Conservation (phyloP, 2,329 filamentous ascomycete genomes). For the Cercospora sp. region DNA sequence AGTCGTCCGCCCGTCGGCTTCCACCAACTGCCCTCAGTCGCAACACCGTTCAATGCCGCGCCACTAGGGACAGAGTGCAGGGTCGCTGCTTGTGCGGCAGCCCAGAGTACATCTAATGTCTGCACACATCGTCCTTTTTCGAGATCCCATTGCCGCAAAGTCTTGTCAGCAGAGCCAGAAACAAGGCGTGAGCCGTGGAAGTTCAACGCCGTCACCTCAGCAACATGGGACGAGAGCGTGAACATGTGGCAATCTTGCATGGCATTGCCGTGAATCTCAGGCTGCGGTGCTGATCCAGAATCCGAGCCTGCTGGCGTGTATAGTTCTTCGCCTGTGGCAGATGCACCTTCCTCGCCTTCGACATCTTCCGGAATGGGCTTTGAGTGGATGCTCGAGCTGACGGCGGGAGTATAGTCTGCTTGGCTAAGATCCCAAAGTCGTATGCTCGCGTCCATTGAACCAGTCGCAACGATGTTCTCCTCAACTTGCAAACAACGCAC, state of each 20-base stretch:
- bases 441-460: slow-evolving; percentile 92
- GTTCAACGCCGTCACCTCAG: slow-evolving; percentile 90
- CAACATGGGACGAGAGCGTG: slow-evolving; percentile 84
- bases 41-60: slow-evolving; percentile 17
- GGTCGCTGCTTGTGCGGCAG: slow-evolving; percentile 75
- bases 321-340: slow-evolving; percentile 30
- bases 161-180: slow-evolving; percentile 96
- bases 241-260: slow-evolving; percentile 90
- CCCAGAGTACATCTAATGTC: slow-evolving; percentile 97
- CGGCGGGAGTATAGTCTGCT: slow-evolving; percentile 73
- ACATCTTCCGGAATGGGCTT: slow-evolving; percentile 43
- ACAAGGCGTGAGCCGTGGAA: slow-evolving; percentile 87
- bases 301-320: slow-evolving; percentile 33
- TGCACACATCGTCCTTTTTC: slow-evolving; percentile 97
- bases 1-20: slow-evolving; percentile 62
- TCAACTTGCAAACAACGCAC: slow-evolving; percentile 91
- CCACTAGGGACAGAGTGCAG: slow-evolving; percentile 49
- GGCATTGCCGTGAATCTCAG: slow-evolving; percentile 67
- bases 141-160: slow-evolving; percentile 94
- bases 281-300: slow-evolving; percentile 37
- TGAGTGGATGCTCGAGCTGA: slow-evolving; percentile 51
- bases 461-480: slow-evolving; percentile 92
- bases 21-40: slow-evolving; percentile 58
- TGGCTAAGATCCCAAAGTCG: slow-evolving; percentile 91
- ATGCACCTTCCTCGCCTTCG: slow-evolving; percentile 45